A percentile compares a stretch with the other conserved stretches of the same genome.
These are phyloP conservation scores for Pythium scleroteichum DNA, from an alignment of 352 stramenopile species.

Conservation along the genomic window DNA sequence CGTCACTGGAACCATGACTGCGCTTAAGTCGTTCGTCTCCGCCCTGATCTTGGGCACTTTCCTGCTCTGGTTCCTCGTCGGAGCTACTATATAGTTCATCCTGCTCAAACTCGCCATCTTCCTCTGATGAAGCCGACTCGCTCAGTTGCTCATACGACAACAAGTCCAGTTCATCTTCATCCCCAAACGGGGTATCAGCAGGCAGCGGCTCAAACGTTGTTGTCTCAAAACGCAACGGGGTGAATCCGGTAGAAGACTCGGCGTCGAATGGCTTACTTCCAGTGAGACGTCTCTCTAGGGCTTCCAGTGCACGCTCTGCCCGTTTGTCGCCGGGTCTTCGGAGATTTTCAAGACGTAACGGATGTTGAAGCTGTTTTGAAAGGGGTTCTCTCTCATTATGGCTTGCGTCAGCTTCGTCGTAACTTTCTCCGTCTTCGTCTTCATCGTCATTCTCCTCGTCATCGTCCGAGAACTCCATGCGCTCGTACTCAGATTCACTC, in stretches of 20 bases:
- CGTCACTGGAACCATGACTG: background rate
- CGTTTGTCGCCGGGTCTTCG: constrained; percentile 42
- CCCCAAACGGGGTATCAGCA: background rate
- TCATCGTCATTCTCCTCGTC: constrained; percentile 46
- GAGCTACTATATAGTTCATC: constrained; percentile 68
- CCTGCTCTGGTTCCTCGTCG: constrained; percentile 17
- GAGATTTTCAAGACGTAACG: constrained; percentile 64
- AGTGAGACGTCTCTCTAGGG: constrained; percentile 69
- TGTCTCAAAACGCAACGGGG: background rate
- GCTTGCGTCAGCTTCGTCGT: constrained; percentile 2
- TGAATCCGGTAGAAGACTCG: constrained; percentile 6
- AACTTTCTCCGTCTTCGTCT: constrained; percentile 26
- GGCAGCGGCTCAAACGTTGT: constrained; percentile 4
- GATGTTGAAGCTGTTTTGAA: constrained; percentile 20
- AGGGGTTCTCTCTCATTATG: background rate
- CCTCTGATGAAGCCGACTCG: constrained; percentile 17
- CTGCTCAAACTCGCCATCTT: constrained; percentile 56
- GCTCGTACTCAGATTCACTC: constrained; percentile 79
- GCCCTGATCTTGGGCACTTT: background rate
- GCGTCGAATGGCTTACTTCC: constrained; percentile 32
- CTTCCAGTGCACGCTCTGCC: constrained; percentile 55
- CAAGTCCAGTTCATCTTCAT: constrained; percentile 14
- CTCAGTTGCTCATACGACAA: constrained; percentile 21
- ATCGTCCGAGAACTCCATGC: constrained; percentile 70
- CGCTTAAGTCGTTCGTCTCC: constrained; percentile 7